Evolutionary conservation across 179 eudicot genomes (phyloP), one percentile per base, ranked within the genome.

Genomic region (Silene noctiflora): DNA sequence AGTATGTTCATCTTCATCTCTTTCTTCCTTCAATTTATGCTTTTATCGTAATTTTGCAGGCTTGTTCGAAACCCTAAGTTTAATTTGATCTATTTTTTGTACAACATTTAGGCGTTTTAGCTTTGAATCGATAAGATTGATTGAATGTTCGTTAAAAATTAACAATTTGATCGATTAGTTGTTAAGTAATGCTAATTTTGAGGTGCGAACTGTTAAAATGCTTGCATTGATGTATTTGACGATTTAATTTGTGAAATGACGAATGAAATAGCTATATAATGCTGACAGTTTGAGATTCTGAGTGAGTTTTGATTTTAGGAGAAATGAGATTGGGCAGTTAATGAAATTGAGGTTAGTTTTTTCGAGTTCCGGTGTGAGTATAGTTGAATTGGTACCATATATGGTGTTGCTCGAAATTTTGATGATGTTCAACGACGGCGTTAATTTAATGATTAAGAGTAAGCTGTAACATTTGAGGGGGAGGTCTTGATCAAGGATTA

Each of bases 1-100:
- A 87, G 92, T 89, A 81, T 83, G 88, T 51, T 48, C 33, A 21
- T 67, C 19, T 77, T 35, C 42, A 71, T 67, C 29, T 55, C n/a
- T 39, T 12, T 61, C 13, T 72, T 1, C 69, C 4, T 6, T 1
- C 22, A 39, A 6, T 67, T 72, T 48, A 0, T 75, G 39, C 63
- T 20, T 19, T 25, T 19, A 69, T 69, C 20, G 13, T 11, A 0
- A 29, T 0, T 35, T 19, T 39, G 53, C 14, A 6, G 13, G 6
- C 17, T 71, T 58, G 0, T 31, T 24, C 44, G 64, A 39, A 75
- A 78, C 80, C 83, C 75, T 73, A 75, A 64, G 72, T 74, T 67
- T 25, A 1, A n/a, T 13, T 14, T 78, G 10, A 19, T 5, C 13
- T 4, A 75, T n/a, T 22, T 33, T 17, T 61, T 33, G 29, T 19